Evolutionary conservation across 2,329 filamentous ascomycete genomes (phyloP).

Genomic region (Saccharata proteae): DNA sequence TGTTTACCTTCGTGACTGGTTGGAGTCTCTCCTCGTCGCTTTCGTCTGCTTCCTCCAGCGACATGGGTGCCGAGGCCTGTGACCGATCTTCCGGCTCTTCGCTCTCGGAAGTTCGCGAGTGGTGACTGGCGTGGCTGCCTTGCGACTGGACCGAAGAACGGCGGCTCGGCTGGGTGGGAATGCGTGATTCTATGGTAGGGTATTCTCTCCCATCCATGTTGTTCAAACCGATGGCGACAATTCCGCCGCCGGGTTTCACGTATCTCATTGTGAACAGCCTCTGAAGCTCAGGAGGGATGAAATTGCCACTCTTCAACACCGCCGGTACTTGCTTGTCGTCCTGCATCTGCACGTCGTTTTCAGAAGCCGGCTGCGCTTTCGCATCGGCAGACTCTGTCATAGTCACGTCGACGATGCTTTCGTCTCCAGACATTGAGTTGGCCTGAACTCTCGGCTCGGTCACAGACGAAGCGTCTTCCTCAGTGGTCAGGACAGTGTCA

Average conservation of each 20-base stretch:
- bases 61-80: conserved; percentile 17
- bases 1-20: conserved; percentile 14
- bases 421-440: conserved; percentile 74
- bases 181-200: conserved; percentile 40
- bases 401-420: conserved; percentile 80
- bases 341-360: conserved; percentile 15
- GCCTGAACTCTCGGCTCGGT: conserved; percentile 61
- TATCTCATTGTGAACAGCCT: conserved; percentile 64
- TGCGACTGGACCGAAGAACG: conserved; percentile 23
- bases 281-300: conserved; percentile 51
- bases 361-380: conserved; percentile 15
- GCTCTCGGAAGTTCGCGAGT: conserved; percentile 11
- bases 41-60: conserved; percentile 19
- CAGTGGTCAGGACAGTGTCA: conserved; percentile 56
- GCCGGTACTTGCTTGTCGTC: conserved; percentile 29
- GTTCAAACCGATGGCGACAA: conserved; percentile 60
- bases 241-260: conserved; percentile 40
- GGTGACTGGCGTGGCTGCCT: conserved; percentile 9
- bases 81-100: conserved; percentile 21
- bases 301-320: conserved; percentile 42
- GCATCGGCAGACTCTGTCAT: conserved; percentile 53
- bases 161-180: conserved; percentile 20
- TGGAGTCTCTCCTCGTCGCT: conserved; percentile 24
- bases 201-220: conserved; percentile 48
- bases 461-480: conserved; percentile 52